Conservation (phyloP, 768 basidiomycete species). For the Strobilomyces dryophilus region DNA sequence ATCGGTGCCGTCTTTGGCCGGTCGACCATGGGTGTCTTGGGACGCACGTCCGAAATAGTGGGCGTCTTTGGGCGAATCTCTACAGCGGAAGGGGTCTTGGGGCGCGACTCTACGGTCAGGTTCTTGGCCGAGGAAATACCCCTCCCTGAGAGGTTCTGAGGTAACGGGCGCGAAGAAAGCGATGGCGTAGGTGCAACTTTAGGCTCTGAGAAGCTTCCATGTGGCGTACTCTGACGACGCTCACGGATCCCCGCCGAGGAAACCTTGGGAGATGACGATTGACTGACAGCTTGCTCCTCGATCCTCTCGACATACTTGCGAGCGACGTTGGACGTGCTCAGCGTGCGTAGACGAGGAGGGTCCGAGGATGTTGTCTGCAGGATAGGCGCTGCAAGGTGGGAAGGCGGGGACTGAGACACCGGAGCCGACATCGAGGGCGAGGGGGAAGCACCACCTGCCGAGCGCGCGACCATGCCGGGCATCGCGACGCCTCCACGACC, state of each 20-base stretch:
- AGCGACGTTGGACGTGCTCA: conserved; percentile 34
- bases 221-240: conserved; percentile 49
- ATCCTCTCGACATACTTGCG: conserved; percentile 35
- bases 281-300: conserved; percentile 36
- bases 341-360: conserved; percentile 24
- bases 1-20: conserved; percentile 10
- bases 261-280: conserved; percentile 25
- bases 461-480: conserved; percentile 55
- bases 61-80: conserved; percentile 23
- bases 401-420: not conserved
- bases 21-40: conserved; percentile 22
- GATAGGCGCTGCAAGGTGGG: not conserved
- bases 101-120: conserved; percentile 14
- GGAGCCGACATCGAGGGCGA: conserved; percentile 4
- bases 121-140: conserved; percentile 11
- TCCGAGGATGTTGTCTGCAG: conserved; percentile 14
- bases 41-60: conserved; percentile 11
- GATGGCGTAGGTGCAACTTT: conserved; percentile 12
- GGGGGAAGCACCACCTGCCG: conserved; percentile 2
- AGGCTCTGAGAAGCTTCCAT: conserved; percentile 15
- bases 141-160: conserved; percentile 20
- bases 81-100: conserved; percentile 14
- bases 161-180: conserved; percentile 10
- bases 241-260: conserved; percentile 35
- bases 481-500: conserved; percentile 72